Evolutionary conservation across 2,329 filamentous ascomycete genomes (phyloP), one percentile per base, ranked within the genome.

Genomic region (Talaromyces verruculosus): DNA sequence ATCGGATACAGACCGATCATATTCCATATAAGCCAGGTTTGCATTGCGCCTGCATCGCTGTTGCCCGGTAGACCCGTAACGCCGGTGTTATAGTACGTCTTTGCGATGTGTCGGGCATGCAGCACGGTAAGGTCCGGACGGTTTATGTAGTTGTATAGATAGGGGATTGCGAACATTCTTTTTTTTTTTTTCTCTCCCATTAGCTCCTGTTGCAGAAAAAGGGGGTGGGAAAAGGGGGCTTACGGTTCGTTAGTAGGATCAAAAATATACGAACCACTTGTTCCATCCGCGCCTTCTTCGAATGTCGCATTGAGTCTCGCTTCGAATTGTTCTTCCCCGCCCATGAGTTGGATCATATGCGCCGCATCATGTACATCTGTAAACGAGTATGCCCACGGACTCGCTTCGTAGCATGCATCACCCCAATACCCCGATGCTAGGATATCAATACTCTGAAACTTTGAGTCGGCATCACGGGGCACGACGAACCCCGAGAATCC

Each of bases 371-470:
- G 89, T 59, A 89, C 84, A n/a, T 87, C 85, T 67, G 88, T 88
- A 81, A 91, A 92, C 19, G 86, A 86, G 72, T 92, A 92, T 65
- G 91, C 85, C 90, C 90, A 93, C 1, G 86, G 80, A 67, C 85
- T 88, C 49, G 86, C 88, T 74, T 93, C 90, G 69, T 90, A 92
- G 0, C 89, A 92, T 75, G 92, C 90, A 8, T 84, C 82, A 0
- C 85, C 88, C 58, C 89, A 80, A 1, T 89, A 83, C 4, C 81
- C 82, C 76, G 89, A 91, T 67, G 82, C 83, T 0, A 90, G 89
- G 68, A 92, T 84, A 73, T 92, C 89, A 64, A 81, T 87, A 10
- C 83, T 87, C 85, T 87, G 92, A 0, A 88, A 91, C 43, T 8
- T 37, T 3, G 92, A n/a, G 39, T 41, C 91, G 1, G 87, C 74